These are phyloP conservation scores for Metschnikowia rubicola DNA, from an alignment of 805 yeast species.

Conservation along the genomic window DNA sequence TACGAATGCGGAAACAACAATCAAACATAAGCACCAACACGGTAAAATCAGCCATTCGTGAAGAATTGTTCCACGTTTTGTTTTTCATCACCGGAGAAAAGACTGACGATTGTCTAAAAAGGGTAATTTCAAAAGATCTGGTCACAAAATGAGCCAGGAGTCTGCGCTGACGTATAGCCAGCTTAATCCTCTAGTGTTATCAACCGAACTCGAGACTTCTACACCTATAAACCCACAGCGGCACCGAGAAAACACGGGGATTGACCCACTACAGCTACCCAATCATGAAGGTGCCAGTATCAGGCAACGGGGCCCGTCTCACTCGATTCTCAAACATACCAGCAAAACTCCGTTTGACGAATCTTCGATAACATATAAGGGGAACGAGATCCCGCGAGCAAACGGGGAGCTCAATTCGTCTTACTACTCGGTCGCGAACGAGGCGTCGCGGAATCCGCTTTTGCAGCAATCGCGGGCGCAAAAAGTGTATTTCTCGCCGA, in stretches of 20 bases:
- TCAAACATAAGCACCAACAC: neutral
- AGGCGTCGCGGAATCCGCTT: constrained; percentile 2
- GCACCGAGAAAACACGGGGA: neutral
- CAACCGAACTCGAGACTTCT: constrained; percentile 17
- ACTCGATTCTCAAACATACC: constrained; percentile 4
- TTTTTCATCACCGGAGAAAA: neutral
- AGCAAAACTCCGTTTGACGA: neutral
- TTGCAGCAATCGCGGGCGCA: constrained; percentile 1
- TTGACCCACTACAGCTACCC: neutral
- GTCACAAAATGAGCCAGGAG: constrained; percentile 1
- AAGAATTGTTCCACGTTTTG: neutral
- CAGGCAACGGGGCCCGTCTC: neutral
- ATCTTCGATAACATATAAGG: constrained; percentile 4
- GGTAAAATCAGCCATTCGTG: too few species aligned
- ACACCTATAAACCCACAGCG: constrained; percentile 17
- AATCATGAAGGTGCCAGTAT: too few species aligned
- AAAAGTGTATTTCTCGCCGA: constrained; percentile 13
- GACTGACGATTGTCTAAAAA: neutral
- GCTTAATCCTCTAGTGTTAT: constrained; percentile 8
- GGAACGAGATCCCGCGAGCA: constrained; percentile 2
- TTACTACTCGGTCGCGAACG: constrained; percentile 8
- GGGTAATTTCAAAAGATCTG: neutral
- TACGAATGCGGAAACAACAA: neutral
- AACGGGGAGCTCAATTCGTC: constrained; percentile 3
- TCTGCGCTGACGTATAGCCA: neutral